Evolutionary conservation across 805 yeast species (phyloP).

Genomic region (Komagataella populi): DNA sequence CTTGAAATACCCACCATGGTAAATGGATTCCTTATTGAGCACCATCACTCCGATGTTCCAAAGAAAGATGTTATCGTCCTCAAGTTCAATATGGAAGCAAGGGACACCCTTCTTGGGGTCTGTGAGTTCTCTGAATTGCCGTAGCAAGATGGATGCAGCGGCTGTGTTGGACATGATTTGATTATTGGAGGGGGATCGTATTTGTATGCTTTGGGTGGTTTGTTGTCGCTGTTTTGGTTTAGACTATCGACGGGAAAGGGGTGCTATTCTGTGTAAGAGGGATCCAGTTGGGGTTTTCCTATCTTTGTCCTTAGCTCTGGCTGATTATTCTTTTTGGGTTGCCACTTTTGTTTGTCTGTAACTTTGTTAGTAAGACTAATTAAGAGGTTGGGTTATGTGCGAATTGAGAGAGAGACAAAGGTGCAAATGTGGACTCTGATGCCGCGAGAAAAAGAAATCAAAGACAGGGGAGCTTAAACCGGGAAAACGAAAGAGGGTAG

Average conservation of each 20-base stretch:
- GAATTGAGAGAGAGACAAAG: neutral
- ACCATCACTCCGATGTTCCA: slow-evolving; percentile 93
- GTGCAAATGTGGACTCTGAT: neutral
- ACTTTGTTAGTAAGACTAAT: neutral
- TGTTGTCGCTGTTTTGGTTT: neutral
- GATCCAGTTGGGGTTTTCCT: neutral
- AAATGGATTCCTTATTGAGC: slow-evolving; percentile 74
- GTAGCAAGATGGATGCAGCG: slow-evolving; percentile 2
- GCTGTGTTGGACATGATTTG: slow-evolving; percentile 1
- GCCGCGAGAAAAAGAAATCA: neutral
- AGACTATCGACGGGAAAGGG: neutral
- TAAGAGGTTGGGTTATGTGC: neutral
- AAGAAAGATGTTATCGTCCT: slow-evolving; percentile 40
- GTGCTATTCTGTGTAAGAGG: neutral
- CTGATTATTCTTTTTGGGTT: neutral
- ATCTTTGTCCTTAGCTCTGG: neutral
- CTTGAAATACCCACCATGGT: slow-evolving; percentile 88
- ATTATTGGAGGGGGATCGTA: neutral
- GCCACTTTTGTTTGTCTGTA: neutral
- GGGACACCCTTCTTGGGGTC: slow-evolving; percentile 67
- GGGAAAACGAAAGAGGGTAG: neutral
- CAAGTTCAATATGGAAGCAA: slow-evolving; percentile 23
- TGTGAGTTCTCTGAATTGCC: slow-evolving; percentile 82
- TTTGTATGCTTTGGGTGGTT: neutral
- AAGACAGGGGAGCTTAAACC: neutral